These are phyloP conservation scores for Angomonas desouzai DNA, from an alignment of 208 protist genomes.

Conservation along the genomic window DNA sequence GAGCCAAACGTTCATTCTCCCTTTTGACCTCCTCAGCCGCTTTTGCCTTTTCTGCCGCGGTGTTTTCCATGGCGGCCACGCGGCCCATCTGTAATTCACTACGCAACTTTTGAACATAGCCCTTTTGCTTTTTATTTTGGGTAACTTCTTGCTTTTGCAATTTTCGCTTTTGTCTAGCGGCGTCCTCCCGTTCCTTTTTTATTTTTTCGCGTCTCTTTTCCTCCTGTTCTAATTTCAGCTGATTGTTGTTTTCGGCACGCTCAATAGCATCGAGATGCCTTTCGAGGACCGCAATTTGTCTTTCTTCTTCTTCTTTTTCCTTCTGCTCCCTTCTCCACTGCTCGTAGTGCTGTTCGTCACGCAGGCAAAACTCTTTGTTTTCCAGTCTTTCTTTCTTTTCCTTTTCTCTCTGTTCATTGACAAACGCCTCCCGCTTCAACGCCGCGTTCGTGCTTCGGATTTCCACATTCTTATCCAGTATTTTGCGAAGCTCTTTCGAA, in stretches of 20 bases:
- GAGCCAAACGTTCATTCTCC: slow-evolving; percentile 22
- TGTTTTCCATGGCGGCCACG: slow-evolving; percentile 14
- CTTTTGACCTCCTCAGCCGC: slow-evolving; percentile 20
- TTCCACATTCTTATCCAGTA: slow-evolving; percentile 29
- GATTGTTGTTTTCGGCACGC: slow-evolving; percentile 13
- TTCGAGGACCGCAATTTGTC: slow-evolving; percentile 24
- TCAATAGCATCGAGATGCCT: slow-evolving; percentile 40
- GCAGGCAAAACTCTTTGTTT: slow-evolving; percentile 42
- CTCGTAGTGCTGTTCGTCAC: slow-evolving; percentile 45
- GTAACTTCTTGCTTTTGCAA: slow-evolving; percentile 8
- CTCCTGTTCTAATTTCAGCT: slow-evolving; percentile 12
- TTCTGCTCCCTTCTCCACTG: slow-evolving; percentile 48
- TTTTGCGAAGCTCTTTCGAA: slow-evolving; percentile 17
- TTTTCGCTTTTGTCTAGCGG: slow-evolving; percentile 17
- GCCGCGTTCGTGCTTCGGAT: slow-evolving; percentile 49
- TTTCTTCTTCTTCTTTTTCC: slow-evolving; percentile 23
- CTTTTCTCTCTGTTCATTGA: slow-evolving; percentile 31
- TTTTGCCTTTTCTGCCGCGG: slow-evolving; percentile 15
- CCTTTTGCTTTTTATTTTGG: slow-evolving; percentile 10
- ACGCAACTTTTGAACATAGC: slow-evolving; percentile 17
- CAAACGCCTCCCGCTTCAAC: slow-evolving; percentile 55
- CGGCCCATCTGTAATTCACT: slow-evolving; percentile 19
- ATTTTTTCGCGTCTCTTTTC: background rate
- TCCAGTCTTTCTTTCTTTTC: slow-evolving; percentile 31
- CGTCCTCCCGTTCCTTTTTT: slow-evolving; percentile 11